These are phyloP conservation scores for Candida nitratophila DNA, from an alignment of 805 yeast genomes.

Conservation along the genomic window DNA sequence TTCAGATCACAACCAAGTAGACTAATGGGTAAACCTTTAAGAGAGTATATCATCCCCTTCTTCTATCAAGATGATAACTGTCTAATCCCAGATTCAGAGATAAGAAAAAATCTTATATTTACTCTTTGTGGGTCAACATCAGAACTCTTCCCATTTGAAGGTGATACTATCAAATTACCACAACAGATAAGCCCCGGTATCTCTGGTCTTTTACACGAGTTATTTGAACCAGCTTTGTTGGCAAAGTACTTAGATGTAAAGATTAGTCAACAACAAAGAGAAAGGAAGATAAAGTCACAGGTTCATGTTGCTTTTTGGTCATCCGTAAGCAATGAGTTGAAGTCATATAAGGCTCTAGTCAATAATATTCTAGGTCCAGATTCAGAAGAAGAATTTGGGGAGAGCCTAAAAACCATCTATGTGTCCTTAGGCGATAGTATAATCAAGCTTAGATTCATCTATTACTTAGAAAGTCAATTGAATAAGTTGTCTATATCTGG, in stretches of 20 bases:
- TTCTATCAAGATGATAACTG: slow-evolving; percentile 26
- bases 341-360: slow-evolving; percentile 28
- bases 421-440: slow-evolving; percentile 43
- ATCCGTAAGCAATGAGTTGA: slow-evolving; percentile 31
- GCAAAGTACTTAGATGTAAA: slow-evolving; percentile 38
- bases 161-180: slow-evolving; percentile 39
- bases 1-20: not conserved
- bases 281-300: slow-evolving; percentile 32
- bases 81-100: slow-evolving; percentile 30
- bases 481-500: slow-evolving; percentile 34
- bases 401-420: slow-evolving; percentile 25
- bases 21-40: slow-evolving; percentile 17
- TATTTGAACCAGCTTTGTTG: slow-evolving; percentile 69
- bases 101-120: slow-evolving; percentile 42
- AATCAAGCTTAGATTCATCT: slow-evolving; percentile 50
- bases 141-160: slow-evolving; percentile 39
- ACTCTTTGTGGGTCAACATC: slow-evolving; percentile 60
- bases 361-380: slow-evolving; percentile 26
- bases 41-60: slow-evolving; percentile 22
- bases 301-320: slow-evolving; percentile 57
- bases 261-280: slow-evolving; percentile 21
- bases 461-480: slow-evolving; percentile 32
- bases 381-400: slow-evolving; percentile 21
- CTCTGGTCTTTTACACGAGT: slow-evolving; percentile 44
- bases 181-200: slow-evolving; percentile 45